Conservation (phyloP, 2,329 filamentous ascomycete genomes). For the Penicillium sp. region DNA sequence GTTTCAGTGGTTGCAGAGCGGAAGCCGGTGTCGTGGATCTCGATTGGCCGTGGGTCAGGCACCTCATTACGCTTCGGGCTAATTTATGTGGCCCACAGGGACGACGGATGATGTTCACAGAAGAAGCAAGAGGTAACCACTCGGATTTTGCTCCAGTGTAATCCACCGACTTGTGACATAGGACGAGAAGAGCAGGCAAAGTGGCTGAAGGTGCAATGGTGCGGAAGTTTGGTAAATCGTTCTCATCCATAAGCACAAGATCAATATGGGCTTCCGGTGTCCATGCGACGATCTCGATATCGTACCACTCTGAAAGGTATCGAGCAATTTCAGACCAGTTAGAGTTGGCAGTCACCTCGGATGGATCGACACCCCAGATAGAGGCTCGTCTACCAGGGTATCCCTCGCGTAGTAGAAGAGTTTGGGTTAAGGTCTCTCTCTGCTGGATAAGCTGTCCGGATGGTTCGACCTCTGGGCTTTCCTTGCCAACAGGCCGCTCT, state of each 20-base stretch:
- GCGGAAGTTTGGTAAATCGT: conserved; percentile 22
- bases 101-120: conserved; percentile 39
- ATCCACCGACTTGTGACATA: conserved; percentile 39
- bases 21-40: conserved; percentile 11
- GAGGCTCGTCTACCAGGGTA: conserved; percentile 27
- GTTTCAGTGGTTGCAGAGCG: conserved; percentile 13
- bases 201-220: conserved; percentile 14
- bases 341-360: conserved; percentile 14
- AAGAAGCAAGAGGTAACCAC: conserved; percentile 30
- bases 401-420: conserved; percentile 25
- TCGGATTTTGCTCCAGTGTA: conserved; percentile 28
- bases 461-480: conserved; percentile 19
- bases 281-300: conserved; percentile 34
- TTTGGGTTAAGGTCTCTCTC: conserved; percentile 23
- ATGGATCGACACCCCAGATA: conserved; percentile 29
- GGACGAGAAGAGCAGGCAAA: conserved; percentile 35
- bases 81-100: conserved; percentile 44
- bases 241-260: conserved; percentile 36
- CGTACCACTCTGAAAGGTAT: conserved; percentile 40
- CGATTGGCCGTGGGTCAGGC: conserved; percentile 22
- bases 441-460: conserved; percentile 21
- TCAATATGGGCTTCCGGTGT: conserved; percentile 28
- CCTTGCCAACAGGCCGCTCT: conserved; percentile 27
- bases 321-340: conserved; percentile 28
- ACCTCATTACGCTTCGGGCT: conserved; percentile 36